These are phyloP conservation scores for Hymenoscyphus infarciens DNA, from an alignment of 2,329 filamentous ascomycete genomes.

Conservation along the genomic window DNA sequence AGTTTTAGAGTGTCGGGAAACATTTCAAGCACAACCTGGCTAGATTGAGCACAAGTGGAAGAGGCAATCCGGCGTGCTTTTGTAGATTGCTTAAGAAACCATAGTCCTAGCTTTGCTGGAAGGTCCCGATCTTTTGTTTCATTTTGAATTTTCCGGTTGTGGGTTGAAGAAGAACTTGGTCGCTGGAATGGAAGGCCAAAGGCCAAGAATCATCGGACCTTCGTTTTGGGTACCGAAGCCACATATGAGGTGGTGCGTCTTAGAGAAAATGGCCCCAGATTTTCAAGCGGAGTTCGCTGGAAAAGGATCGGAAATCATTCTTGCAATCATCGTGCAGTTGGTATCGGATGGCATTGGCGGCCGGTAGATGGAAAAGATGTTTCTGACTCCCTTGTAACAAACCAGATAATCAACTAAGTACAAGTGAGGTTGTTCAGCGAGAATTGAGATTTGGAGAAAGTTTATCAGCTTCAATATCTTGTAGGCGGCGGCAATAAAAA, in stretches of 20 bases:
- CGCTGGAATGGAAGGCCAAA: not conserved
- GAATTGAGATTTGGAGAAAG: no score
- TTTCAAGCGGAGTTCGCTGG: not conserved
- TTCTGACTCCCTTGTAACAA: not conserved
- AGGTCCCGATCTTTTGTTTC: not conserved
- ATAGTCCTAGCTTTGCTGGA: not conserved
- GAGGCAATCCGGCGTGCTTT: conserved; percentile 5
- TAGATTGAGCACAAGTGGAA: conserved; percentile 11
- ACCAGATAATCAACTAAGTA: no score
- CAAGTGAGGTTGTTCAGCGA: no score
- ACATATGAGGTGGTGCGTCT: conserved; percentile 2
- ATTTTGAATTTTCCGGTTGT: not conserved
- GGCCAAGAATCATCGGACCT: not conserved
- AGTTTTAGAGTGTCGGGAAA: conserved; percentile 12
- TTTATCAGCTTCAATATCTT: no score
- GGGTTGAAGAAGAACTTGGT: not conserved
- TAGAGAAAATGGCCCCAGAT: conserved; percentile 3
- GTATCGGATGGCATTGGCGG: no score
- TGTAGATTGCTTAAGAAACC: not conserved
- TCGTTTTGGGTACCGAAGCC: not conserved
- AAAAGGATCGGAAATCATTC: not conserved
- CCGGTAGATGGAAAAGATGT: no score
- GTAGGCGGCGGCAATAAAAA: no score
- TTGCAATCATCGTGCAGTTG: no score
- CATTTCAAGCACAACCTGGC: conserved; percentile 8